Evolutionary conservation across 108 stramenopile genomes (phyloP), one percentile per base, ranked within the genome.

Genomic region (Cylindrotheca closterium): DNA sequence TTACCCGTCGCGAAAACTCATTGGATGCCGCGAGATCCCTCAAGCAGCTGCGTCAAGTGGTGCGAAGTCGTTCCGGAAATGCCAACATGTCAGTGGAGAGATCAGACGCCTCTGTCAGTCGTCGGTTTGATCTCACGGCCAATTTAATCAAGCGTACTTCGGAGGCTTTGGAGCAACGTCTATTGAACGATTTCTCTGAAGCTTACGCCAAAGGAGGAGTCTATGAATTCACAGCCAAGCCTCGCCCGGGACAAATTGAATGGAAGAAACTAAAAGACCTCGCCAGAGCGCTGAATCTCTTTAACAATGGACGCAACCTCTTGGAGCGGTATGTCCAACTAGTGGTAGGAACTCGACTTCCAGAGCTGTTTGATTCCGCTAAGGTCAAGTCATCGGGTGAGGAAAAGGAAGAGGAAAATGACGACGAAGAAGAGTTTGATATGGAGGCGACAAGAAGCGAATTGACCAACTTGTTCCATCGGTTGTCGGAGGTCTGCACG

Each of bases 391-490:
- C 42, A 47, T n/a, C 26, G 32, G 58, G 32, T 37, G 57, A 49
- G 2, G 79, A 60, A 42, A 71, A 58, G 8, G 67, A 73, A 22
- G 79, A 82, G 12, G 49, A 67, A 30, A n/a, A n/a, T n/a, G 57
- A 73, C n/a, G 78, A 74, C 19, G 77, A 79, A 8, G 70, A 74
- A 19, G 77, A 87, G 4, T 76, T 85, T 33, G 85, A 88, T 59
- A 80, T 87, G 74, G 91, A 93, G 58, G 60, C 66, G 18, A 89
- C 87, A 32, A 56, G 88, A 30, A 79, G 70, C 48, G 77, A 86
- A 65, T 68, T 93, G 3, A 83, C 87, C n/a, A 82, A 60, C 59
- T 79, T 93, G 27, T 93, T 89, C 58, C 88, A 93, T 73, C 80
- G 86, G 1, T 86, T 89, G 23, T 79, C 78, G 34, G 91, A 93